These are phyloP conservation scores for Mycena floridula DNA, from an alignment of 768 basidiomycete species.

Conservation along the genomic window DNA sequence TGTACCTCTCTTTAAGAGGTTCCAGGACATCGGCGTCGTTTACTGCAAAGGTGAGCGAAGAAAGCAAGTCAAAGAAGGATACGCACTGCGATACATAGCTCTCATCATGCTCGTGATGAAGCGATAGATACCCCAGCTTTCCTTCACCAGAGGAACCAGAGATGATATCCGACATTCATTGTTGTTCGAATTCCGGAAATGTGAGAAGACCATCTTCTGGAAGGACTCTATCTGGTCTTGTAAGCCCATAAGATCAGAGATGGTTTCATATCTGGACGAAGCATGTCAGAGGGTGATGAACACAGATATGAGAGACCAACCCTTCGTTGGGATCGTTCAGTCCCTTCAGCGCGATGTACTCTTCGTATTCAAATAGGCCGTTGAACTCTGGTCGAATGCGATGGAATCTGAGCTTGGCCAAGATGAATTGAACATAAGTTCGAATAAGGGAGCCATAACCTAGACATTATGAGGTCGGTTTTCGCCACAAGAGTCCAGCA, in stretches of 20 bases:
- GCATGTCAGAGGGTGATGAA: conserved; percentile 9
- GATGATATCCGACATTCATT: conserved; percentile 98
- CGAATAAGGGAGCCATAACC: conserved; percentile 91
- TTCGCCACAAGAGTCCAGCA: background rate
- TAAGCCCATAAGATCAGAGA: conserved; percentile 92
- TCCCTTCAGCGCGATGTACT: conserved; percentile 94
- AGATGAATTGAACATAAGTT: conserved; percentile 92
- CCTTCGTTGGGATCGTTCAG: conserved; percentile 99
- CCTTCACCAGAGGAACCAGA: conserved; percentile 94
- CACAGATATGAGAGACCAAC: conserved; percentile 37
- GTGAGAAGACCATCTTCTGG: conserved; percentile 95
- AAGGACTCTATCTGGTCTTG: conserved; percentile 99
- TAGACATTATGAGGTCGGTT: conserved; percentile 22
- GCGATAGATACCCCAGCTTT: conserved; percentile 98
- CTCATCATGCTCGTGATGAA: conserved; percentile 99
- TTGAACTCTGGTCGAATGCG: conserved; percentile 96
- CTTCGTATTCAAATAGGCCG: conserved; percentile 97
- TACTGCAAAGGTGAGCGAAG: conserved; percentile 37
- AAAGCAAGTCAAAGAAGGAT: background rate
- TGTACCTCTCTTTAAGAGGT: conserved; percentile 82
- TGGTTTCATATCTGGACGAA: conserved; percentile 83
- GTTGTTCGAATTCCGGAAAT: conserved; percentile 85
- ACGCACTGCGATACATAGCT: conserved; percentile 89
- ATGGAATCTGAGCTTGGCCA: conserved; percentile 95
- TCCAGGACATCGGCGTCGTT: conserved; percentile 86